A percentile compares a stretch with the other conserved stretches of the same genome.
Evolutionary conservation across 116 monocot species (phyloP).

Genomic region (Iris pallida): DNA sequence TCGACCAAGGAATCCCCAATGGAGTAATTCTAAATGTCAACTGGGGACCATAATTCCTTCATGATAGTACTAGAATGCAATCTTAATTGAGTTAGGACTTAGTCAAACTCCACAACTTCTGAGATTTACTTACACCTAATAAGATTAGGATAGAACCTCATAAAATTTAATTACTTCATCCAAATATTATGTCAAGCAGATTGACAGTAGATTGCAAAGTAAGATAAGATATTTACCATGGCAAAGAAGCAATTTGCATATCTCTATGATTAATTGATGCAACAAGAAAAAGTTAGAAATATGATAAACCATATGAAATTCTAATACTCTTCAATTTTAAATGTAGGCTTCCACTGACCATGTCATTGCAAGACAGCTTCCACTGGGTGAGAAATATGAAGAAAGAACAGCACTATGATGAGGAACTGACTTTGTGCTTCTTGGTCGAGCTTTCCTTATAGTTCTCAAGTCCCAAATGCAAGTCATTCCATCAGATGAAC

Average conservation of each 20-base stretch:
- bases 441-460: slow-evolving; percentile 29
- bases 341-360: slow-evolving; percentile 28
- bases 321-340: too few relatives aligned
- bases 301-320: too few relatives aligned
- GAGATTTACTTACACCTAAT: too few relatives aligned
- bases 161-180: too few relatives aligned
- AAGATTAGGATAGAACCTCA: too few relatives aligned
- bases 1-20: too few relatives aligned
- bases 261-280: background rate
- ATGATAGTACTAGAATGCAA: too few relatives aligned
- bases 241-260: background rate
- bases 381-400: slow-evolving; percentile 87
- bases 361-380: slow-evolving; percentile 69
- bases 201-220: background rate
- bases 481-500: slow-evolving; percentile 67
- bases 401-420: slow-evolving; percentile 83
- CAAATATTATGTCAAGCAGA: too few relatives aligned
- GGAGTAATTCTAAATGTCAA: too few relatives aligned
- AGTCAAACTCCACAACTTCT: too few relatives aligned
- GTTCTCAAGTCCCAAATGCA: slow-evolving; percentile 85
- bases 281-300: background rate
- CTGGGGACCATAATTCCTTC: too few relatives aligned
- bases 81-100: too few relatives aligned
- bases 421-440: slow-evolving; percentile 28
- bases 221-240: background rate